Percentiles rank a stretch among this genome's conserved stretches.
Evolutionary conservation across 306 rosid genomes (phyloP).

Genomic region (Lithocarpus polystachyus): DNA sequence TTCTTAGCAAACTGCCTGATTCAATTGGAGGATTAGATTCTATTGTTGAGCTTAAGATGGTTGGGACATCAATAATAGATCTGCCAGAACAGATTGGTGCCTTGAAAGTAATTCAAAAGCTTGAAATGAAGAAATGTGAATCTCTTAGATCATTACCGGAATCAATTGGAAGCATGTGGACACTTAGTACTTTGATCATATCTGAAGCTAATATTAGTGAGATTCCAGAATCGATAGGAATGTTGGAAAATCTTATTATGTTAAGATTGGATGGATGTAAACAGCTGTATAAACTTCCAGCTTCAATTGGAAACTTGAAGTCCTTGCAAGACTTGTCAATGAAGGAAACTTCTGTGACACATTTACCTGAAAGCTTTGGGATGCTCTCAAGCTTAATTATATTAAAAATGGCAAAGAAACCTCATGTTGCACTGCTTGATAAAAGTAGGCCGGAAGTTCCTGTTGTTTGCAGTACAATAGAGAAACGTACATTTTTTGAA

Average conservation of each 20-base stretch:
- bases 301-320: slow-evolving; percentile 47
- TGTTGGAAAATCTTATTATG: slow-evolving; percentile 43
- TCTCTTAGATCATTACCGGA: slow-evolving; percentile 46
- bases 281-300: slow-evolving; percentile 49
- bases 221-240: slow-evolving; percentile 47
- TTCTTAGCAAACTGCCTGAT: slow-evolving; percentile 35
- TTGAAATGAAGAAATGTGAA: slow-evolving; percentile 43
- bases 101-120: slow-evolving; percentile 44
- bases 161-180: slow-evolving; percentile 44
- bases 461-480: background rate
- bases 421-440: background rate
- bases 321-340: slow-evolving; percentile 41
- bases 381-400: slow-evolving; percentile 51
- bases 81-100: slow-evolving; percentile 54
- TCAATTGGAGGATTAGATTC: slow-evolving; percentile 39
- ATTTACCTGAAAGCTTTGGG: slow-evolving; percentile 63
- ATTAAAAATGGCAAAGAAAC: slow-evolving; percentile 42
- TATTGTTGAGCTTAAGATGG: slow-evolving; percentile 39
- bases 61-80: slow-evolving; percentile 37
- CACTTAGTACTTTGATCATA: slow-evolving; percentile 38
- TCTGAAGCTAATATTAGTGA: slow-evolving; percentile 31
- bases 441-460: background rate
- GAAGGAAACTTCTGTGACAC: slow-evolving; percentile 40
- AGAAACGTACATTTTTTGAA: rapidly evolving
- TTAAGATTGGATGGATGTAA: slow-evolving; percentile 39